A percentile compares a stretch with the other conserved stretches of the same genome.
phyloP scores from a whole-genome alignment of 441 rosid genomes.

The Populus hybrid region DNA sequence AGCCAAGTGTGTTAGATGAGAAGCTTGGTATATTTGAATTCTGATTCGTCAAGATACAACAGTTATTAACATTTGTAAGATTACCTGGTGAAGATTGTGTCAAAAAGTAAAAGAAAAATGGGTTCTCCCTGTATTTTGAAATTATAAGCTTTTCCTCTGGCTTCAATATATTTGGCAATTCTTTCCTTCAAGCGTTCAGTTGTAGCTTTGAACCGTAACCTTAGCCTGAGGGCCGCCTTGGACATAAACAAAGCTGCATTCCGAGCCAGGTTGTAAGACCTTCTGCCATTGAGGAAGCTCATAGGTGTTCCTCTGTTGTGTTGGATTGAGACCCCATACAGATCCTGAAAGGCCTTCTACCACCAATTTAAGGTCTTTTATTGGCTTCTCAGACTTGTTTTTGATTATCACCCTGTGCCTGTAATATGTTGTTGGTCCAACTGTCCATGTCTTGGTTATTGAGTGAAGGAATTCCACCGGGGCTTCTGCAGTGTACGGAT shows the following conservation, averaged over 20 bases:
- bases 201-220: conserved; percentile 56
- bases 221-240: conserved; percentile 84
- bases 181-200: conserved; percentile 18
- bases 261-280: conserved; percentile 44
- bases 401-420: conserved; percentile 65
- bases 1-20: not conserved
- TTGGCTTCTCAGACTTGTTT: conserved; percentile 48
- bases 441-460: conserved; percentile 57
- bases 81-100: not conserved
- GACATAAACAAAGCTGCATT: conserved; percentile 50
- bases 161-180: conserved; percentile 22
- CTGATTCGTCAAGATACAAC: not conserved
- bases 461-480: conserved; percentile 61
- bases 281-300: conserved; percentile 51
- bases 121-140: not conserved
- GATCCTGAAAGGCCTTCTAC: conserved; percentile 55
- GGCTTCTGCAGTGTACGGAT: conserved; percentile 9
- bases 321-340: conserved; percentile 57
- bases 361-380: conserved; percentile 43
- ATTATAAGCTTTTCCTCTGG: not conserved
- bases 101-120: not conserved
- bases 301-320: conserved; percentile 42
- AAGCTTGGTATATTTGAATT: not conserved
- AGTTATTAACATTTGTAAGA: not conserved
- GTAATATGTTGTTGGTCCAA: conserved; percentile 44